phyloP scores from a whole-genome alignment of 2,329 filamentous ascomycete species.

The Myriosclerotinia duriaeana region DNA sequence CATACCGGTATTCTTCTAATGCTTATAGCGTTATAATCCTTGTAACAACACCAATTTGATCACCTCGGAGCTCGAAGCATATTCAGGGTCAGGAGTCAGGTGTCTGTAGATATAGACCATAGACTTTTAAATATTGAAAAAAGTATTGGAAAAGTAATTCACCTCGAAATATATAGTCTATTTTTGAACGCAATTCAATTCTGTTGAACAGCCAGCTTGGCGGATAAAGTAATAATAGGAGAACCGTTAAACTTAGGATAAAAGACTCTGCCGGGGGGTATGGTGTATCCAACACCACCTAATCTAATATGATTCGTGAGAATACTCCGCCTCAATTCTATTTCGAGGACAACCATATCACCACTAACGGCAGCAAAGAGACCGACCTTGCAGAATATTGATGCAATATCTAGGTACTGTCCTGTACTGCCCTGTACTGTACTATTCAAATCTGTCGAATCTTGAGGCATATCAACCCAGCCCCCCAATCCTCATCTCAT shows the following conservation, averaged over 20 bases:
- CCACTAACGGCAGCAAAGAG: not conserved
- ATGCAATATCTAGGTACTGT: constrained; percentile 1
- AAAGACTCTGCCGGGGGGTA: not conserved
- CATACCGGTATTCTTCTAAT: constrained; percentile 26
- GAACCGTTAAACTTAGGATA: not conserved
- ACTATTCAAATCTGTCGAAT: not conserved
- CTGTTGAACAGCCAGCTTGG: not conserved
- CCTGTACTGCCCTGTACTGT: too few relatives aligned
- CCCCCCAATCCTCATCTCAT: not conserved
- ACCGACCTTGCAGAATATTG: constrained; percentile 1
- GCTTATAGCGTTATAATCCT: constrained; percentile 1
- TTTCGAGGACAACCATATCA: not conserved
- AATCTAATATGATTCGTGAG: not conserved
- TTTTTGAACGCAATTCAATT: too few relatives aligned
- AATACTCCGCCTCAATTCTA: constrained; percentile 16
- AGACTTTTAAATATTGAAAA: not conserved
- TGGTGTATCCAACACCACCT: not conserved
- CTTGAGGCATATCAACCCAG: not conserved
- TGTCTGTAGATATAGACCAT: too few relatives aligned
- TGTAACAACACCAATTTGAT: not conserved
- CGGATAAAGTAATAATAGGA: too few relatives aligned
- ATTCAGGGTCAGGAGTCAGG: too few relatives aligned
- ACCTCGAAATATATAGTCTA: too few relatives aligned
- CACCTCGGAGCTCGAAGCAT: too few relatives aligned
- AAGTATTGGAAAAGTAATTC: not conserved